These are phyloP conservation scores for Trametes villosa DNA, from an alignment of 768 basidiomycete genomes.

Conservation along the genomic window DNA sequence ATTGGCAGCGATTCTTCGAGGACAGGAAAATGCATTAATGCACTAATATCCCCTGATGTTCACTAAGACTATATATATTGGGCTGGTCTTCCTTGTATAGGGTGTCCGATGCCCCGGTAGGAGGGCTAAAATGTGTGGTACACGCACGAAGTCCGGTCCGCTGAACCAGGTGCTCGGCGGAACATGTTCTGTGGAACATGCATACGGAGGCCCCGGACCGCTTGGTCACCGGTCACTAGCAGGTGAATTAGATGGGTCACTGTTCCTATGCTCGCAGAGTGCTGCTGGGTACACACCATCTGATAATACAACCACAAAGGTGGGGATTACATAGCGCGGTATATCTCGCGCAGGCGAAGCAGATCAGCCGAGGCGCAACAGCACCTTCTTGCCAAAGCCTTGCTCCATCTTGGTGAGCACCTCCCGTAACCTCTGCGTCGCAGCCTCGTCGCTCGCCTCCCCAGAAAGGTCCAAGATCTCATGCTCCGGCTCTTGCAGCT, in stretches of 20 bases:
- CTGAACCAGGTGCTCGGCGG: too few species aligned
- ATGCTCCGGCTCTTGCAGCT: constrained; percentile 73
- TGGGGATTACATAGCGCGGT: too few species aligned
- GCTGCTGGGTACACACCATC: too few species aligned
- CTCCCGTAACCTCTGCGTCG: constrained; percentile 38
- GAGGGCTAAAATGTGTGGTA: background rate
- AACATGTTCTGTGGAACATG: too few species aligned
- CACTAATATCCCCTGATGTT: constrained; percentile 16
- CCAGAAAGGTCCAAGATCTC: constrained; percentile 61
- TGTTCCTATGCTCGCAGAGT: too few species aligned
- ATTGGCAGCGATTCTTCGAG: constrained; percentile 77
- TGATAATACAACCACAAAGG: too few species aligned
- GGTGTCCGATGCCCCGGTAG: background rate
- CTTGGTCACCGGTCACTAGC: too few species aligned
- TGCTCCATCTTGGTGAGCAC: constrained; percentile 38
- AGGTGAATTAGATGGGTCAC: too few species aligned
- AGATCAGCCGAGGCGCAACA: constrained; percentile 42
- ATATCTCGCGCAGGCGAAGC: background rate
- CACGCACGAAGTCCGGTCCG: too few species aligned
- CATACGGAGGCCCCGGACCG: too few species aligned
- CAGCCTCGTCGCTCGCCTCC: constrained; percentile 44
- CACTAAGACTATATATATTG: constrained; percentile 23
- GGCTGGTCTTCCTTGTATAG: constrained; percentile 5
- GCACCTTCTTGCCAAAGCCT: constrained; percentile 56
- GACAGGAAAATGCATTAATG: constrained; percentile 76